Evolutionary conservation across 768 basidiomycete genomes (phyloP).

Genomic region (Strobilomyces dryophilus): DNA sequence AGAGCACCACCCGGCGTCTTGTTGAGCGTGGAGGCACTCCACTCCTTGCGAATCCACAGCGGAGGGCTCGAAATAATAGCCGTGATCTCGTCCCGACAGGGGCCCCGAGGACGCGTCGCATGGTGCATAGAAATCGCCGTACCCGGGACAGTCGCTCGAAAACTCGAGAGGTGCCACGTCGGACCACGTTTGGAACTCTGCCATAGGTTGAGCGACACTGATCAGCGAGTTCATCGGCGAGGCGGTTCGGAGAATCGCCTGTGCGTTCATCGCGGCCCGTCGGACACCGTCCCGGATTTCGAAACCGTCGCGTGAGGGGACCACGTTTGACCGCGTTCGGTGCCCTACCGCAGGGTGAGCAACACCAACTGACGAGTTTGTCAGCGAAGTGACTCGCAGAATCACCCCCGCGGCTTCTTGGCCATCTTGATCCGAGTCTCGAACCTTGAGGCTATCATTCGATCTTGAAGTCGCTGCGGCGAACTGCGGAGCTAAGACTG

Average conservation of each 20-base stretch:
- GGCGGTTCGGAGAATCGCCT: not conserved
- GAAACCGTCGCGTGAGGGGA: conserved; percentile 7
- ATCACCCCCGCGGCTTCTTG: not conserved
- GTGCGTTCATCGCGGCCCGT: no score
- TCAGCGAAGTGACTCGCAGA: not conserved
- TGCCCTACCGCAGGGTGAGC: conserved; percentile 4
- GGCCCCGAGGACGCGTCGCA: not conserved
- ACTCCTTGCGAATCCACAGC: not conserved
- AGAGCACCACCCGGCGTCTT: not conserved
- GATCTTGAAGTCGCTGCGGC: not conserved
- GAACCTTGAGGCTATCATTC: not conserved
- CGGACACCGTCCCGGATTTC: no score
- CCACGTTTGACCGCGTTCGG: conserved; percentile 9
- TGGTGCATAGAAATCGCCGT: conserved; percentile 1
- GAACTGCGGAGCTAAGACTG: not conserved
- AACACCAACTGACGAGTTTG: conserved; percentile 3
- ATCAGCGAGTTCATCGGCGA: not conserved
- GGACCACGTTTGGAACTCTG: conserved; percentile 8
- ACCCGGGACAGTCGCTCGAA: conserved; percentile 9
- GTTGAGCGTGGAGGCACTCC: not conserved
- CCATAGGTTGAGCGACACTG: conserved; percentile 3
- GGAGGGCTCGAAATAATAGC: not conserved
- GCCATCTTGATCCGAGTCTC: not conserved
- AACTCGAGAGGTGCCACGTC: conserved; percentile 8
- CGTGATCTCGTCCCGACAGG: not conserved